These are phyloP conservation scores for Triticum dicoccoides DNA, from an alignment of 176 grass and related monocot genomes.

Conservation along the genomic window DNA sequence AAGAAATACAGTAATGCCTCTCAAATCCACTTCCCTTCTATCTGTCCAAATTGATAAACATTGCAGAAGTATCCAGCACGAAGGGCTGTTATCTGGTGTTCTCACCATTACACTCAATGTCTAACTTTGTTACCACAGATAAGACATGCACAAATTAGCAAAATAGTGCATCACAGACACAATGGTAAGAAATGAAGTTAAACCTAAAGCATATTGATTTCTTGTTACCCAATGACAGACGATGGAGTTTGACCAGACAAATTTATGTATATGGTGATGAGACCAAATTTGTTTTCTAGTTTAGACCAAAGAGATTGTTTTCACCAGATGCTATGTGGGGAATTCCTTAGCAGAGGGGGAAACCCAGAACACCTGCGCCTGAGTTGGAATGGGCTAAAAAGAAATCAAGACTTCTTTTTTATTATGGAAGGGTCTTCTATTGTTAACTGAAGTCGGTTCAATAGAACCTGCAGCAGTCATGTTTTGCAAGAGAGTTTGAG, in stretches of 20 bases:
- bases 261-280: not conserved
- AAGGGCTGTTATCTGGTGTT: not conserved
- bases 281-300: not conserved
- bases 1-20: slow-evolving; percentile 13
- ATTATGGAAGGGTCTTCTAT: not conserved
- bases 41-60: slow-evolving; percentile 4
- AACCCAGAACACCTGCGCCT: not conserved
- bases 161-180: not conserved
- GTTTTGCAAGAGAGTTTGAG: not conserved
- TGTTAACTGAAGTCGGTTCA: not conserved
- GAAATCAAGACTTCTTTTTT: too few relatives aligned
- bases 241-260: not conserved
- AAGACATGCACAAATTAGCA: not conserved
- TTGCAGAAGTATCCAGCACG: not conserved
- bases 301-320: not conserved
- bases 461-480: not conserved
- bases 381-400: not conserved
- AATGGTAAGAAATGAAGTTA: not conserved
- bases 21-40: not conserved
- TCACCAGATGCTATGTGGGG: not conserved
- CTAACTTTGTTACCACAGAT: not conserved
- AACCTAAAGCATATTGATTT: not conserved
- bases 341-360: not conserved
- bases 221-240: not conserved
- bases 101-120: not conserved